Evolutionary conservation across 805 yeast species (phyloP).

Genomic region (Saccharomycopsis fibuligera): DNA sequence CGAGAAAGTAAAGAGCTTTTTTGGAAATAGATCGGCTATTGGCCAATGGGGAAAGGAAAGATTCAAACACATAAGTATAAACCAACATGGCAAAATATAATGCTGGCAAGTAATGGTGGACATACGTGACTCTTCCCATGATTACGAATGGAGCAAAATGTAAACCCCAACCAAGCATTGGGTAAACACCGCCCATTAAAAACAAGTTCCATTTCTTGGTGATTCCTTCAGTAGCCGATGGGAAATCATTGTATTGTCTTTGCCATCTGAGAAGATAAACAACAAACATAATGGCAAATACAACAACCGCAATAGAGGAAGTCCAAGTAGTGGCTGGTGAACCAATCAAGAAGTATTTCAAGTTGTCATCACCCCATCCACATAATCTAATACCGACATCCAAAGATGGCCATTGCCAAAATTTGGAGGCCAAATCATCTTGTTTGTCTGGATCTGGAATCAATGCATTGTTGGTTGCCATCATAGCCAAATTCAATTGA

Average conservation of each 20-base stretch:
- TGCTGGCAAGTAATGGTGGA: slow-evolving; percentile 82
- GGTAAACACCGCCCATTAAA: slow-evolving; percentile 68
- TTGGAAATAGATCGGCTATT: slow-evolving; percentile 24
- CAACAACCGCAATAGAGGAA: slow-evolving; percentile 53
- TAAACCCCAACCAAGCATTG: slow-evolving; percentile 76
- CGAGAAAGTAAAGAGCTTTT: slow-evolving; percentile 24
- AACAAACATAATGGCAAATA: slow-evolving; percentile 42
- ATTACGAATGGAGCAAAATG: slow-evolving; percentile 70
- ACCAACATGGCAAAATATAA: slow-evolving; percentile 67
- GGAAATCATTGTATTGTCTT: slow-evolving; percentile 66
- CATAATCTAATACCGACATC: slow-evolving; percentile 71
- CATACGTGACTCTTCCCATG: slow-evolving; percentile 83
- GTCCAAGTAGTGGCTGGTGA: slow-evolving; percentile 78
- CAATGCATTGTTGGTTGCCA: slow-evolving; percentile 78
- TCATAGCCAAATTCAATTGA: slow-evolving; percentile 76
- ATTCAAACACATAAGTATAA: slow-evolving; percentile 47
- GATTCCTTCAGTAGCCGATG: slow-evolving; percentile 28
- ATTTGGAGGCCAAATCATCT: slow-evolving; percentile 63
- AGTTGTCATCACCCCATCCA: slow-evolving; percentile 55
- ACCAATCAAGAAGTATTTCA: slow-evolving; percentile 64
- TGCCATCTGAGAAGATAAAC: slow-evolving; percentile 67
- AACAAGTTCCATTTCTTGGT: slow-evolving; percentile 40
- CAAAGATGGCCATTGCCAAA: slow-evolving; percentile 90
- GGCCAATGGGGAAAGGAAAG: slow-evolving; percentile 30
- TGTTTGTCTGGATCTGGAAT: slow-evolving; percentile 72